Percentiles rank a stretch among this genome's conserved stretches.
These are phyloP conservation scores for Lactarius hatsudake DNA, from an alignment of 768 basidiomycete species.

Conservation along the genomic window DNA sequence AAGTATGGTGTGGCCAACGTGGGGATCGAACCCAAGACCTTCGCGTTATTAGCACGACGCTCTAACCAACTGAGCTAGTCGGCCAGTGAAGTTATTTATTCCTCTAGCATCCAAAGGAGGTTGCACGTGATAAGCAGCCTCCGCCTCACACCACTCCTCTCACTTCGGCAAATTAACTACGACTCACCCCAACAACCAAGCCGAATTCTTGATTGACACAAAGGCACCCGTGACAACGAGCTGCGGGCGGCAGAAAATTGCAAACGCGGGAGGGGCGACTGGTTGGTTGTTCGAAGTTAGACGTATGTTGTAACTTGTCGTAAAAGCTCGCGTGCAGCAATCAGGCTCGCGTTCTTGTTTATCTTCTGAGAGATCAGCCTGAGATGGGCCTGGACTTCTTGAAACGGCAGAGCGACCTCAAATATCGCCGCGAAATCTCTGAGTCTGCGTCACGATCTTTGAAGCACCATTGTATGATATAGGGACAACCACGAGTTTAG, in stretches of 20 bases:
- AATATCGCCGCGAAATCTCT: not conserved
- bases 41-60: conserved; percentile 75
- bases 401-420: not conserved
- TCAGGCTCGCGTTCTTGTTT: not conserved
- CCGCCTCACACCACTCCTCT: too few species aligned
- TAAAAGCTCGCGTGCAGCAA: not conserved
- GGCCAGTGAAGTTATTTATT: not conserved
- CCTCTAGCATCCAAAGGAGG: not conserved
- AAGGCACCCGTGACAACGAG: not conserved
- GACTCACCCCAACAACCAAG: not conserved
- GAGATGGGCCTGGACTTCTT: not conserved
- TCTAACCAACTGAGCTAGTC: conserved; percentile 83
- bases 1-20: conserved; percentile 26
- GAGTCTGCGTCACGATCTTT: not conserved
- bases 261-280: not conserved
- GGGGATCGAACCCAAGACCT: conserved; percentile 32
- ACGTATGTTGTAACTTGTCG: not conserved
- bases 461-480: not conserved
- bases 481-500: not conserved
- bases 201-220: not conserved
- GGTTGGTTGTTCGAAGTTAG: not conserved
- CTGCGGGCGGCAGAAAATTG: not conserved
- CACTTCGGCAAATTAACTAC: not conserved
- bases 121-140: too few species aligned
- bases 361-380: not conserved